These are phyloP conservation scores for Globisporangium cylindrosporum DNA, from an alignment of 352 stramenopile genomes.

Conservation along the genomic window DNA sequence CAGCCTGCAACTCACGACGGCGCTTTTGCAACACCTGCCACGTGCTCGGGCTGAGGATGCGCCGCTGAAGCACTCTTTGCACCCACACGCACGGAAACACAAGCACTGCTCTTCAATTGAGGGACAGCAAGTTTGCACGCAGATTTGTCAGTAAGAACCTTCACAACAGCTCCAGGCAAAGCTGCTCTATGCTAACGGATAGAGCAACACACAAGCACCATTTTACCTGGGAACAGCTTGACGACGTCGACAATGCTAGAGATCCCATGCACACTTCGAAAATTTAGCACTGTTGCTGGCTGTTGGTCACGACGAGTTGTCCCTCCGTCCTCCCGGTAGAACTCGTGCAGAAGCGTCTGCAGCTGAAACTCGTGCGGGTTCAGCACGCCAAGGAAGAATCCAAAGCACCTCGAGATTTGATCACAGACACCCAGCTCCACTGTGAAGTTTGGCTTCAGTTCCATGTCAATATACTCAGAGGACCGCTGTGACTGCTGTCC, in stretches of 20 bases:
- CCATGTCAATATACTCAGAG: neutral
- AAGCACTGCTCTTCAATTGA: slow-evolving; percentile 33
- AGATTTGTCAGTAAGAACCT: neutral
- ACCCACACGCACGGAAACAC: slow-evolving; percentile 62
- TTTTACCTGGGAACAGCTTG: slow-evolving; percentile 53
- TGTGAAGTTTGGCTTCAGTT: neutral
- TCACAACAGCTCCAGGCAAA: neutral
- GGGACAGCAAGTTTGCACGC: neutral
- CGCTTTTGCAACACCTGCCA: slow-evolving; percentile 40
- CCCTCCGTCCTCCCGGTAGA: slow-evolving; percentile 23
- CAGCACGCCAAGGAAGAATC: slow-evolving; percentile 44
- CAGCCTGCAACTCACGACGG: slow-evolving; percentile 32
- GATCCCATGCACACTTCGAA: slow-evolving; percentile 31
- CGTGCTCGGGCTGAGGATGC: slow-evolving; percentile 45
- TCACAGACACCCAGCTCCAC: slow-evolving; percentile 12
- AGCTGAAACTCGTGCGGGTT: slow-evolving; percentile 22
- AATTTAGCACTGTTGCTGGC: slow-evolving; percentile 2
- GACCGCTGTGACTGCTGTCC: neutral
- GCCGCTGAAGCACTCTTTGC: slow-evolving; percentile 45
- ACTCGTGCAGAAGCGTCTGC: slow-evolving; percentile 17
- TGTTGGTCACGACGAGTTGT: neutral
- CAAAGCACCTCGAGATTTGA: slow-evolving; percentile 38
- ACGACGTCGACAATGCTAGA: slow-evolving; percentile 33
- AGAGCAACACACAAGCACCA: neutral
- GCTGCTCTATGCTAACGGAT: neutral